These are phyloP conservation scores for Leishmania turanica DNA, from an alignment of 208 protist genomes.

Conservation along the genomic window DNA sequence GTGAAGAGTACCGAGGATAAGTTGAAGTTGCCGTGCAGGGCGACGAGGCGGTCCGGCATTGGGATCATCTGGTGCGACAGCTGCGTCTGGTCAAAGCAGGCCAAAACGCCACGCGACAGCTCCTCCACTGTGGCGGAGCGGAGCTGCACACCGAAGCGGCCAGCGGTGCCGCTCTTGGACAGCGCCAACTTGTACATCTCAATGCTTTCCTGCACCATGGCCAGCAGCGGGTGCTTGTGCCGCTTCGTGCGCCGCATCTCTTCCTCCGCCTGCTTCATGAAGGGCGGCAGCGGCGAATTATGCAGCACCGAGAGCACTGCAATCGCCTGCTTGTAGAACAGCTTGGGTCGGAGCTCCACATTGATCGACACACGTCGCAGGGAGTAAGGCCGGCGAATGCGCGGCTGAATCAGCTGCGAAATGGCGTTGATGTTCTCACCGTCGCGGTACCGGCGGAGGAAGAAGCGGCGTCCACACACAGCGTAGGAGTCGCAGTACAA, in stretches of 20 bases:
- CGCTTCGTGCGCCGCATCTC: conserved; percentile 31
- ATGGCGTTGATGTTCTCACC: conserved; percentile 58
- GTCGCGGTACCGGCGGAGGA: conserved; percentile 63
- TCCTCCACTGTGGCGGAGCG: conserved; percentile 43
- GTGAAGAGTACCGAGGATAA: conserved; percentile 62
- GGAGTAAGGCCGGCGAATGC: conserved; percentile 73
- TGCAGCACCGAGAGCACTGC: conserved; percentile 48
- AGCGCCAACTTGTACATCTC: conserved; percentile 46
- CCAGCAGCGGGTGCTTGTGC: conserved; percentile 47
- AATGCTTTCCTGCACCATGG: conserved; percentile 39
- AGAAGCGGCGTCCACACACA: conserved; percentile 74
- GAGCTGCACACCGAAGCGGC: conserved; percentile 32
- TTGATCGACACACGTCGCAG: conserved; percentile 58
- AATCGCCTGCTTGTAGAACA: conserved; percentile 61
- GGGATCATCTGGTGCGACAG: conserved; percentile 55
- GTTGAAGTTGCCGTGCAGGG: conserved; percentile 70
- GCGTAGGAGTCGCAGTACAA: conserved; percentile 77
- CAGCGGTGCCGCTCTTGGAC: conserved; percentile 27
- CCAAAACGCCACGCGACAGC: conserved; percentile 33
- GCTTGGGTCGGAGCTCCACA: conserved; percentile 59
- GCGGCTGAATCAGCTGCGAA: conserved; percentile 64
- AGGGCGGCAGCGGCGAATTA: conserved; percentile 50
- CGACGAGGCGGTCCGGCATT: conserved; percentile 49
- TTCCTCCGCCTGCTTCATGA: conserved; percentile 51
- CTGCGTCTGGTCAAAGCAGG: conserved; percentile 62